Base-by-base conservation (phyloP, 2,329 filamentous ascomycete species). In the Fusarium metavorans region DNA sequence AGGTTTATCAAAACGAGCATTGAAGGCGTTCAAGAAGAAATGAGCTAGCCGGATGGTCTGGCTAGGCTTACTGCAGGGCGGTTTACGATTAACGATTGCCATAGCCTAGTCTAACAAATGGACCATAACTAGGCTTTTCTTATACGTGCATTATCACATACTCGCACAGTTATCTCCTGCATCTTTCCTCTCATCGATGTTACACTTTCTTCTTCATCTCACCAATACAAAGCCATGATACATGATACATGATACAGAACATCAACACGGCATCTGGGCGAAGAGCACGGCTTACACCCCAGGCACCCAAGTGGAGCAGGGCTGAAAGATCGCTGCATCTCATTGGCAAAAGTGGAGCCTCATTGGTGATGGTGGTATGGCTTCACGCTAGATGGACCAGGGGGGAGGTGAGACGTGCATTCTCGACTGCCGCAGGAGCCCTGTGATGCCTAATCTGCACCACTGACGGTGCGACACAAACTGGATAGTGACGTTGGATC, bases 21-120 rank as follows among this genome's bases (percentile, higher is more conserved):
- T 37, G 16, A 39, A 58, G 56, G 34, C 56, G 56, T 58, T 41
- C 56, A 37, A n/a, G 35, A 23, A 23, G 56, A 39, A 37, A 58
- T 35, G n/a, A 30, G 16, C 50, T 61, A 64, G 68, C 23, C 14
- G 23, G 39, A 23, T 43, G 34, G 41, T 10, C n/a, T 27, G 14
- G 39, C 20, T 30, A 75, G 72, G 72, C 72, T 58, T 16, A 67
- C 45, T 20, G 27, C 41, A 20, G 65, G 72, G 72, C 65, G 27
- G 58, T 61, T 41, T 25, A 13, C 16, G 43, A 3, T 18, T 32
- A 3, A 16, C n/a, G 32, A 13, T 56, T 68, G 54, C 52, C 18
- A 48, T 50, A 66, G 30, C 11, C 48, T 57, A 45, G 27, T 69
- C 27, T 62, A 75, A 59, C 34, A 30, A 35, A 45, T 43, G 18